Base-by-base conservation (phyloP, 2,329 filamentous ascomycete genomes). In the Colletotrichum filicis region DNA sequence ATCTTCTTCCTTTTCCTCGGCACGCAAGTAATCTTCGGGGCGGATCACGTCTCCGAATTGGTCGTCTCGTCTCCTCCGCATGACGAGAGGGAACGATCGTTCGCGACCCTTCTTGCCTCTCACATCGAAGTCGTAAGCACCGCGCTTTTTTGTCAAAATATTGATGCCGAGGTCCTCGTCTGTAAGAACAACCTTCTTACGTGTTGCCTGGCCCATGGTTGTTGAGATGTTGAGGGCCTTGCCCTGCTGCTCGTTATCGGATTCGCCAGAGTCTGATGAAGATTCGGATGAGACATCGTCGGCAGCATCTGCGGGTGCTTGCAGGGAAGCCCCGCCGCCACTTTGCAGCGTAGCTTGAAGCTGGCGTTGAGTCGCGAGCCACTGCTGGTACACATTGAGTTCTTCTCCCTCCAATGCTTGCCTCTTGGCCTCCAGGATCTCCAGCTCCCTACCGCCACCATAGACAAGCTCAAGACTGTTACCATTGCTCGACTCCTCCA, bases 11-110 rank as follows among this genome's bases (percentile, higher is more conserved):
- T 95, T 92, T 82, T 98, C 97, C 80, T 99, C 97, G 0, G 95
- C 96, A 71, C 95, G 91, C 1, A 98, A 88, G 79, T 96, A 99
- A 75, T 99, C 97, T 81, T 98, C 97, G 0, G 96, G 94, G 66
- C 95, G 91, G 77, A 99, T 98, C 19, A 97, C 85, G 76, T 99
- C 97, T 71, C 97, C 97, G 82, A 97, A 99, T 75, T 98, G 96
- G 79, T 98, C 97, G 35, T 89, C 91, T 63, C 95, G 92, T 80
- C 92, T 93, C 78, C 94, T 89, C 64, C 95, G 92, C 28, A 95
- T 90, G 1, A 95, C 90, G 66, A 97, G 92, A 0, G 97, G 97
- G 79, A 98, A 98, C 85, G 97, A 93, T 74, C 95, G 92, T 80
- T 99, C 97, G 67, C 95, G 90, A 3, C 97, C 97, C 80, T 94